Base-by-base conservation (phyloP, 108 stramenopile genomes). In the Mayamaea pseudoterrestris region DNA sequence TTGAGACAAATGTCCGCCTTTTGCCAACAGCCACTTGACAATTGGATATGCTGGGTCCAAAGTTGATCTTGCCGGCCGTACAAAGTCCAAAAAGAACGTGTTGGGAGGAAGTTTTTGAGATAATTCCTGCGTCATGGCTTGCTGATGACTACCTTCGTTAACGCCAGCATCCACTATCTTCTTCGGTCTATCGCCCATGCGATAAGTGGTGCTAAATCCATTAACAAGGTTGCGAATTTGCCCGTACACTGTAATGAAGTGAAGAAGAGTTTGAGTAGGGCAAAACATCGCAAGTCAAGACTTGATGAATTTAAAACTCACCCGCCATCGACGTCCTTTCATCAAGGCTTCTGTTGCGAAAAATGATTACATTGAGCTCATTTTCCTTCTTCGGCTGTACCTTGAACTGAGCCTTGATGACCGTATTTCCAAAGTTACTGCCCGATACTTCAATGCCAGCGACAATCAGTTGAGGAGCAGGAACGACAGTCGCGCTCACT, bases 21-120 rank as follows among this genome's bases (percentile, higher is more conserved):
- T 25, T 7, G 47, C 18, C 11, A 51, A 12, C 35, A 70, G 47
- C 9, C 44, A 41, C 47, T 79, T 79, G 39, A 79, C 55, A 16
- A 71, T 69, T 5, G 62, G 56, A 47, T 79, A 79, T 9, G 72
- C 78, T 41, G 62, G 44, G 43, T 79, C 78, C 2, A 29, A 48
- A 8, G 65, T 27, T 8, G 66, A 63, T 30, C 57, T 43, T n/a
- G n/a, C n/a, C 8, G 78, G 78, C 9, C 65, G 63, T 30, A 29
- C 43, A 36, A 71, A 60, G 36, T 76, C 73, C 39, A 75, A 21
- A 27, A 75, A 61, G 30, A 75, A 75, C 5, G 63, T 32, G 36
- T 69, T 69, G 21, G 50, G 29, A 18, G 30, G 30, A 23, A 30
- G 18, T 17, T 27, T 14, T 23, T 50, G 53, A 25, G 60, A 57